Percentiles rank a stretch among this genome's conserved stretches.
Evolutionary conservation across 176 grass and related monocot genomes (phyloP).

Genomic region (Hyparrhenia diplandra): DNA sequence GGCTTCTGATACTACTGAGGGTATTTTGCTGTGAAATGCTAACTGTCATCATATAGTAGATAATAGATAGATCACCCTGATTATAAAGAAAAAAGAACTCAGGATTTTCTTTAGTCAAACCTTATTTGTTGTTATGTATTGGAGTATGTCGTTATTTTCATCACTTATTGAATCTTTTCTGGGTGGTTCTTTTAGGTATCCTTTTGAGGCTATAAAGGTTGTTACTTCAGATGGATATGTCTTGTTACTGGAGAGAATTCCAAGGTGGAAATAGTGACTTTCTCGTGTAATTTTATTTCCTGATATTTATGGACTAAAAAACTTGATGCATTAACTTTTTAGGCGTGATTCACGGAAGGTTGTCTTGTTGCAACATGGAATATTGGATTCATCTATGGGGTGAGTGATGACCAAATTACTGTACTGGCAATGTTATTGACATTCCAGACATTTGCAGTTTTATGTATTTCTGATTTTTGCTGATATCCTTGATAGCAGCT

Average conservation of each 20-base stretch:
- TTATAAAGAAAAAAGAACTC: not conserved
- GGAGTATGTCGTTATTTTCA: not conserved
- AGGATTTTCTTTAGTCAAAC: not conserved
- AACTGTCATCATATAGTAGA: too few relatives aligned
- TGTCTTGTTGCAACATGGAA: constrained; percentile 89
- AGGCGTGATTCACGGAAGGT: constrained; percentile 91
- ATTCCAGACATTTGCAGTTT: not conserved
- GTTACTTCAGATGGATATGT: constrained; percentile 99
- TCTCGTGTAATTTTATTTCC: constrained; percentile 14
- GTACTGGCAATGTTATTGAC: not conserved
- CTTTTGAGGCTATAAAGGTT: constrained; percentile 87
- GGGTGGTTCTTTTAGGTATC: constrained; percentile 41
- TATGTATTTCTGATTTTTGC: not conserved
- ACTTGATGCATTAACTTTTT: constrained; percentile 28
- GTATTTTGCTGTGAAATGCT: not conserved
- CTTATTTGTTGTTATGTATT: not conserved
- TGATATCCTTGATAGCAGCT: not conserved
- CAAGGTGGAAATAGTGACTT: constrained; percentile 51
- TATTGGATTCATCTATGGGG: constrained; percentile 98
- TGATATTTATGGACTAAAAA: constrained; percentile 18
- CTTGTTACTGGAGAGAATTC: constrained; percentile 87
- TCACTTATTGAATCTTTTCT: not conserved
- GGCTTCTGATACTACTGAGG: not conserved
- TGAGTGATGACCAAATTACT: constrained; percentile 40
- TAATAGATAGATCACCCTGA: not conserved